Conservation (phyloP, 345 rosid species). For the Lepidium africanum region DNA sequence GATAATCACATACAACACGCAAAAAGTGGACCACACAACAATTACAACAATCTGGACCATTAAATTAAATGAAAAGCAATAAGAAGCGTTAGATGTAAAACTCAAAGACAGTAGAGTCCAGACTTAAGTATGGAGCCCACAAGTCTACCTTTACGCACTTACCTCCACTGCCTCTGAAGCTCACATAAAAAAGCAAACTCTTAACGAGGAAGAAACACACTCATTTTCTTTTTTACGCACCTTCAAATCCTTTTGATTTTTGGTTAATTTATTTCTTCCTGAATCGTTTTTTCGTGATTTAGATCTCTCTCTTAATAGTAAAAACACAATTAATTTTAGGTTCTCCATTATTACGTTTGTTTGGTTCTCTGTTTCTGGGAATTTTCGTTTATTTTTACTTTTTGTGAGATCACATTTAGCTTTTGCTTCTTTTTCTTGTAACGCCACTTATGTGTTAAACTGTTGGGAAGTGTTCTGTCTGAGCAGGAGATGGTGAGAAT, state of each 20-base stretch:
- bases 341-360: not conserved
- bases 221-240: slow-evolving; percentile 1
- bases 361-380: slow-evolving; percentile 1
- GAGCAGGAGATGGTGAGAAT: slow-evolving; percentile 45
- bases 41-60: slow-evolving; percentile 12
- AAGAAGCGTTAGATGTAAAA: slow-evolving; percentile 11
- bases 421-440: not conserved
- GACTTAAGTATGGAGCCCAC: slow-evolving; percentile 22
- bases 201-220: slow-evolving; percentile 28
- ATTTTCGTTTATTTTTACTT: not conserved
- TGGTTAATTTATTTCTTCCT: not conserved
- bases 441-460: slow-evolving; percentile 23
- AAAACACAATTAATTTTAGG: not conserved
- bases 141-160: not conserved
- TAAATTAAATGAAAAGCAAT: not conserved
- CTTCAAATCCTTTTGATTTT: not conserved
- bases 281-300: not conserved
- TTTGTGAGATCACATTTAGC: slow-evolving; percentile 9
- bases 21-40: not conserved
- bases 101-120: slow-evolving; percentile 5
- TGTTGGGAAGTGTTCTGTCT: slow-evolving; percentile 15
- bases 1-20: not conserved
- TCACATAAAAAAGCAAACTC: slow-evolving; percentile 16
- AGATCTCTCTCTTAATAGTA: slow-evolving; percentile 5
- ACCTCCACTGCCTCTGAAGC: slow-evolving; percentile 14